These are phyloP conservation scores for Spathaspora girioi DNA, from an alignment of 805 yeast species.

Conservation along the genomic window DNA sequence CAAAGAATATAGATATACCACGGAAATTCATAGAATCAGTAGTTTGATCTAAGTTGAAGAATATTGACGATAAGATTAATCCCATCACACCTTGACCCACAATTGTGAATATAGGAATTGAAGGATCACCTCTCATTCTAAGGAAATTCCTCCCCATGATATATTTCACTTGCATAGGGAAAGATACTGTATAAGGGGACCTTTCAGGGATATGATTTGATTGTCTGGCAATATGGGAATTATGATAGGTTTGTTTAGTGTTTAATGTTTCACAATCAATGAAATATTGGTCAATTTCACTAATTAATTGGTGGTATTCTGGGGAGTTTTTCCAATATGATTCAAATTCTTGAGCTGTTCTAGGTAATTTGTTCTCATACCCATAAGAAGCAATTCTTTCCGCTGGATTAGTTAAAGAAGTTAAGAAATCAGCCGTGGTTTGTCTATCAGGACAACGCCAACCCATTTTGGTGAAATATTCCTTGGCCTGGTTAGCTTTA, in stretches of 20 bases:
- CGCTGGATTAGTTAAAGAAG: constrained; percentile 44
- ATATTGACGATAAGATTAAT: constrained; percentile 58
- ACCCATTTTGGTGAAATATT: constrained; percentile 49
- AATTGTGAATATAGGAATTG: constrained; percentile 49
- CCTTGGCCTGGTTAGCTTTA: constrained; percentile 35
- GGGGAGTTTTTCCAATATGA: constrained; percentile 56
- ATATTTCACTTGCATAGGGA: constrained; percentile 46
- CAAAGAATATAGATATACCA: constrained; percentile 61
- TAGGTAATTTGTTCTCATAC: constrained; percentile 49
- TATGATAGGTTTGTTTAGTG: constrained; percentile 16
- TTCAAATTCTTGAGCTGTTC: constrained; percentile 56
- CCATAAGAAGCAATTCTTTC: constrained; percentile 28
- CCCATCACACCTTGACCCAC: constrained; percentile 55
- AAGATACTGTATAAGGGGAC: constrained; percentile 41
- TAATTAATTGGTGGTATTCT: constrained; percentile 39
- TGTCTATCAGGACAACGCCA: constrained; percentile 57
- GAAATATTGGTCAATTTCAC: constrained; percentile 42
- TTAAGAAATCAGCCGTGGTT: constrained; percentile 65
- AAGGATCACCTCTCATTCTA: constrained; percentile 53
- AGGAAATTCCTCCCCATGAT: constrained; percentile 53
- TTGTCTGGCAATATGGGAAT: constrained; percentile 33
- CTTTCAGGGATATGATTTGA: constrained; percentile 29
- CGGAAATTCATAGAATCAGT: constrained; percentile 59
- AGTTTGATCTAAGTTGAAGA: constrained; percentile 45
- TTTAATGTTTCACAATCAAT: constrained; percentile 15